Evolutionary conservation across 2,329 filamentous ascomycete species (phyloP), one percentile per base, ranked within the genome.

Genomic region (Arthrobotrys conoides): DNA sequence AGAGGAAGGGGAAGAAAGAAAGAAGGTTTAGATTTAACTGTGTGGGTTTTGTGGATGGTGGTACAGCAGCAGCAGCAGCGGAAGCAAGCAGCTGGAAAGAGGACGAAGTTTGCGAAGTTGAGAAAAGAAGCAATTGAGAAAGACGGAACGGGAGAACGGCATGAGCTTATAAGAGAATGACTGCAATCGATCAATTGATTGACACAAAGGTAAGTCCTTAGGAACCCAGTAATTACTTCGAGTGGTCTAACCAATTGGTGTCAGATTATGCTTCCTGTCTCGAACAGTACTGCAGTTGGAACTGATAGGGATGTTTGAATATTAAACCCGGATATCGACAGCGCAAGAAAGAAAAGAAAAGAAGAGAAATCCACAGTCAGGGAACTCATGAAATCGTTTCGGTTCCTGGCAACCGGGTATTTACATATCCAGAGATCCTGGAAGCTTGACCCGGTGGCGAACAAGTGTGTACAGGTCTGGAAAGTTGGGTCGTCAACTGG

Each of bases 371-470:
- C n/a, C 48, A 22, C 27, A 20, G 53, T 68, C 67, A 68, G 55
- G 51, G 64, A 64, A 78, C 46, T 67, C 46, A 49, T 36, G 30
- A 71, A 48, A 44, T 44, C 48, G n/a, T 41, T 63, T 61, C 71
- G 71, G 36, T 64, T 73, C 51, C 63, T 49, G 66, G 68, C 68
- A 77, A 38, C 75, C 75, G 75, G 75, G 61, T 78, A 78, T 78
- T 78, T 72, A 63, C 67, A 64, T 59, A 27, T 20, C 38, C 36
- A 36, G 68, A 64, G 57, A 65, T 57, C 57, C 68, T 65, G 70
- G 61, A 64, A 65, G 30, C 51, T 53, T 36, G 51, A 38, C 20
- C 33, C 30, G 27, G 27, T 59, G 57, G 57, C 36, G 57, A 44
- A 59, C 55, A 14, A 3, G 48, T n/a, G n/a, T n/a, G n/a, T 68